Conservation (phyloP, 495 filamentous ascomycete genomes). For the Xylaria intraflava region DNA sequence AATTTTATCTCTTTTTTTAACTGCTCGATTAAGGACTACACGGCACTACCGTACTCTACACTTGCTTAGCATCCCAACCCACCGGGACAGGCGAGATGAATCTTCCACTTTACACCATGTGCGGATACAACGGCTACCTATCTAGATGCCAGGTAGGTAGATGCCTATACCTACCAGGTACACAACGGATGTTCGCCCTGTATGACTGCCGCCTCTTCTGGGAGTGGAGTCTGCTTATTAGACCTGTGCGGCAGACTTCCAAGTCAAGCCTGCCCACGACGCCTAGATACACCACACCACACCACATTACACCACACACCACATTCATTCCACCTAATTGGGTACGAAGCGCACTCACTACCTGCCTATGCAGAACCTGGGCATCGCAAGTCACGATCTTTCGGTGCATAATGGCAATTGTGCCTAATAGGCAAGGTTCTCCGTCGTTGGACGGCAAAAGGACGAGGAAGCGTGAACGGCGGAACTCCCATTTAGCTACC, state of each 20-base stretch:
- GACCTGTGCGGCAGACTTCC: too few relatives aligned
- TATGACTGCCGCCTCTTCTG: not conserved
- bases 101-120: not conserved
- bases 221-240: not conserved
- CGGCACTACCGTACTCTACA: not conserved
- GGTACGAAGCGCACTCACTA: too few relatives aligned
- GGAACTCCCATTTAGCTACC: too few relatives aligned
- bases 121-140: not conserved
- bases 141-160: too few relatives aligned
- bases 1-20: not conserved
- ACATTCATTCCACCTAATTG: too few relatives aligned
- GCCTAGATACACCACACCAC: too few relatives aligned
- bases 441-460: not conserved
- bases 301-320: too few relatives aligned
- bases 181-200: not conserved
- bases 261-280: too few relatives aligned
- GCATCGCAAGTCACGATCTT: constrained; percentile 3
- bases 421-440: not conserved
- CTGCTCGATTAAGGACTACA: not conserved
- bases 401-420: not conserved
- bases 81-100: not conserved
- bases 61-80: not conserved
- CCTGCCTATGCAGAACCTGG: too few relatives aligned
- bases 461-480: too few relatives aligned
- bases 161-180: too few relatives aligned